phyloP scores from a whole-genome alignment of 1,284 basidiomycete species.

The Mycocalia duriaeana region DNA sequence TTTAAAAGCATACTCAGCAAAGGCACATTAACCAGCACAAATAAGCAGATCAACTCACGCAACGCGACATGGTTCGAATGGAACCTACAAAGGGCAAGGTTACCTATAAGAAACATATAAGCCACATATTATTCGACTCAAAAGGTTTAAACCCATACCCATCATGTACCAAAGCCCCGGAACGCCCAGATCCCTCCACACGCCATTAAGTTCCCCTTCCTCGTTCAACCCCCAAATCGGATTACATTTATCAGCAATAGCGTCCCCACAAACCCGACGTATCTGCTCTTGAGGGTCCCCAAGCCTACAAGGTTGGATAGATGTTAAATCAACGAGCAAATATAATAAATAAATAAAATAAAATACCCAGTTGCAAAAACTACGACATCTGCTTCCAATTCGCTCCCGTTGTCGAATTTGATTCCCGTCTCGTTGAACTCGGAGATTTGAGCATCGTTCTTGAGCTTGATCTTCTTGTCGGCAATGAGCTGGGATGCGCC shows the following conservation, averaged over 20 bases:
- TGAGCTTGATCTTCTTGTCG: conserved; percentile 59
- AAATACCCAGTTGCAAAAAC: conserved; percentile 49
- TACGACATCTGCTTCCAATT: conserved; percentile 52
- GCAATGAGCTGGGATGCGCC: conserved; percentile 53
- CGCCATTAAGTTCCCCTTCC: conserved; percentile 47
- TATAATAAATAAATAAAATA: not conserved
- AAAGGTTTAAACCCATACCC: not conserved
- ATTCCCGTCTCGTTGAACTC: conserved; percentile 42
- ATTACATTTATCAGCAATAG: conserved; percentile 37
- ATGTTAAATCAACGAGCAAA: not conserved
- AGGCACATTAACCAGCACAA: not conserved
- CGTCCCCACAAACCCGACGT: conserved; percentile 36
- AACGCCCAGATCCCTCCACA: conserved; percentile 32
- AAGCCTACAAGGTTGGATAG: not conserved
- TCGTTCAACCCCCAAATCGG: conserved; percentile 49
- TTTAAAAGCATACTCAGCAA: not conserved
- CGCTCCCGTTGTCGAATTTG: conserved; percentile 50
- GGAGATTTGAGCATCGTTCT: conserved; percentile 48
- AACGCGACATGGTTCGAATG: not conserved
- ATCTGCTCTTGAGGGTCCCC: not conserved
- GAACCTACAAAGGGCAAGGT: not conserved
- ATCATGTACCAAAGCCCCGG: conserved; percentile 1
- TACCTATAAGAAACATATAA: not conserved
- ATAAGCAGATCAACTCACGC: not conserved
- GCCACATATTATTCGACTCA: not conserved